These are phyloP conservation scores for Fonsecaea pugnacius DNA, from an alignment of 2,329 filamentous ascomycete species.

Conservation along the genomic window DNA sequence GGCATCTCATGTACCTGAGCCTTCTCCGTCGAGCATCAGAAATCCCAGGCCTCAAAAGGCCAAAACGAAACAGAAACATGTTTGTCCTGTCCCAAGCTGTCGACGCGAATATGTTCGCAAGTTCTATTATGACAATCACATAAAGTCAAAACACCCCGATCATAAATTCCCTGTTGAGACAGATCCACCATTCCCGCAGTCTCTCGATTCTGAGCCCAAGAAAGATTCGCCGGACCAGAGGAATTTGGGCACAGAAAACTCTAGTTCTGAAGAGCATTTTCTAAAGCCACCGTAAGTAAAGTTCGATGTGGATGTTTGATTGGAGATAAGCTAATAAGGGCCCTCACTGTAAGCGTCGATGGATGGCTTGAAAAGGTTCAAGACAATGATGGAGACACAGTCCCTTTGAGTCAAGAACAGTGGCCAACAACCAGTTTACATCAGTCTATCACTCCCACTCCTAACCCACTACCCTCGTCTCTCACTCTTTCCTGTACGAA, in stretches of 20 bases:
- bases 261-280: background rate
- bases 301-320: background rate
- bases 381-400: background rate
- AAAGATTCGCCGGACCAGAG: background rate
- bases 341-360: background rate
- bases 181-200: background rate
- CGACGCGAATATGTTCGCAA: background rate
- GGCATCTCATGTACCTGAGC: no score
- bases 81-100: background rate
- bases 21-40: no score
- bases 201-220: background rate
- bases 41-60: background rate
- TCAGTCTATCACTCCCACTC: background rate
- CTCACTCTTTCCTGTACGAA: background rate
- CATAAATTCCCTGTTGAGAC: background rate
- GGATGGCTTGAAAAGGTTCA: constrained; percentile 7
- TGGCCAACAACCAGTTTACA: background rate
- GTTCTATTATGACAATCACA: background rate
- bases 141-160: background rate
- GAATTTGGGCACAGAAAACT: background rate
- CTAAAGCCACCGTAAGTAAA: background rate
- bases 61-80: background rate
- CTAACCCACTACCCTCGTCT: background rate
- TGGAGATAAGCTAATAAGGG: background rate
- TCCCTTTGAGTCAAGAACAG: no score